These are phyloP conservation scores for Oenanthe sinensis DNA, from an alignment of 129 eudicot species.

Conservation along the genomic window DNA sequence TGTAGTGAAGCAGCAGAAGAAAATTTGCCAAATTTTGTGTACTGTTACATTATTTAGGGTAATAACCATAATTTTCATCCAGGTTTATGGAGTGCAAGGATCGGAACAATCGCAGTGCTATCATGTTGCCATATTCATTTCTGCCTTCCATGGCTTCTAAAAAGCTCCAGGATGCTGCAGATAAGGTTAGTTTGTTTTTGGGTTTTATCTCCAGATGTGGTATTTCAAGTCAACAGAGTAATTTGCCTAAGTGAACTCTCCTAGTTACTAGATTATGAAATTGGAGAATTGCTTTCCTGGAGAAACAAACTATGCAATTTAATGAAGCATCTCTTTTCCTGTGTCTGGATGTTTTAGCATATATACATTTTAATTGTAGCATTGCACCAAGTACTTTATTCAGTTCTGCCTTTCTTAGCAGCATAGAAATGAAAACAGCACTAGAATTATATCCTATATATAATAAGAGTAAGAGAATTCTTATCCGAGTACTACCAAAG, in stretches of 20 bases:
- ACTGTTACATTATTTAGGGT: slow-evolving; percentile 24
- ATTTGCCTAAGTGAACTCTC: not conserved
- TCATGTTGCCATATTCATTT: slow-evolving; percentile 75
- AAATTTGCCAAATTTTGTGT: not conserved
- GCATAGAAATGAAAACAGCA: not conserved
- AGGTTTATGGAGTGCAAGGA: slow-evolving; percentile 99
- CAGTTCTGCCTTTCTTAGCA: not conserved
- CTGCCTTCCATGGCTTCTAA: slow-evolving; percentile 98
- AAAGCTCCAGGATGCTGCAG: slow-evolving; percentile 76
- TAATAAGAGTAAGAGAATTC: no score
- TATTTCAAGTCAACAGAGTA: not conserved
- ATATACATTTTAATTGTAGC: not conserved
- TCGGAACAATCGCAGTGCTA: slow-evolving; percentile 67
- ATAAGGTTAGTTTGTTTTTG: slow-evolving; percentile 40
- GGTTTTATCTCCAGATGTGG: not conserved
- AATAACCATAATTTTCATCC: slow-evolving; percentile 59
- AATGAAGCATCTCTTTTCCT: not conserved
- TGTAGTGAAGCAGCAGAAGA: not conserved
- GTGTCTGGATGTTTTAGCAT: not conserved
- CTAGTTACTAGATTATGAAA: not conserved
- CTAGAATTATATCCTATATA: no score
- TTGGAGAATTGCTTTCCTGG: not conserved
- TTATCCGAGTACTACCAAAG: no score
- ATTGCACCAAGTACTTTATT: not conserved
- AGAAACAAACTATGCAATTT: not conserved